A percentile compares a stretch with the other conserved stretches of the same genome.
These are phyloP conservation scores for Pulveroboletus sp. DNA, from an alignment of 768 basidiomycete species.

Conservation along the genomic window DNA sequence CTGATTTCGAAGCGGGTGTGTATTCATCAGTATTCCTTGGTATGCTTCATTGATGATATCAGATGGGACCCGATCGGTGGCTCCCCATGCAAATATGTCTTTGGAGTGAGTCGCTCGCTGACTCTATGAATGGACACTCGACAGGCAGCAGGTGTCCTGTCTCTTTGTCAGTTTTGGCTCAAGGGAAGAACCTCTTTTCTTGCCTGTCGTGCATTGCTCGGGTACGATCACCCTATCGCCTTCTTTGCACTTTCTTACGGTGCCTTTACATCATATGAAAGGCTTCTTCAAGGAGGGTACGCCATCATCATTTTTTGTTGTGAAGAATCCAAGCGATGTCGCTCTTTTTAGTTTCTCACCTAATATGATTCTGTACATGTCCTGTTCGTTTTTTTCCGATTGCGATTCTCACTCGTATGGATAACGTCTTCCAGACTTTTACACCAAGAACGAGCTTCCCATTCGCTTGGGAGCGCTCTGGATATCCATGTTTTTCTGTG, in stretches of 20 bases:
- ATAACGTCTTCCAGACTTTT: slow-evolving; percentile 34
- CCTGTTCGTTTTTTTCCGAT: slow-evolving; percentile 40
- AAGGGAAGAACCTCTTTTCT: slow-evolving; percentile 51
- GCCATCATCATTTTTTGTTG: slow-evolving; percentile 2
- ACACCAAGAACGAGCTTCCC: slow-evolving; percentile 53
- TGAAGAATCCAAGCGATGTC: background rate
- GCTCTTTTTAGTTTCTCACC: slow-evolving; percentile 44
- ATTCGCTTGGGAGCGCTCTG: slow-evolving; percentile 64
- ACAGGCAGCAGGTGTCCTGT: slow-evolving; percentile 34
- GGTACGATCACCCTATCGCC: slow-evolving; percentile 25
- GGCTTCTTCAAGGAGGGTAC: slow-evolving; percentile 44
- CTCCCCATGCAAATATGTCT: slow-evolving; percentile 57
- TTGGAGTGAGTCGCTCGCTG: slow-evolving; percentile 36
- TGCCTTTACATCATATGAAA: no score
- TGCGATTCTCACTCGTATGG: no score
- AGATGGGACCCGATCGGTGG: slow-evolving; percentile 65
- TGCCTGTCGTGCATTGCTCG: slow-evolving; percentile 45
- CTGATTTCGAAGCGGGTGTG: slow-evolving; percentile 56
- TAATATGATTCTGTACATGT: slow-evolving; percentile 59
- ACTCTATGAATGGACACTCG: background rate
- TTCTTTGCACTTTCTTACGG: background rate
- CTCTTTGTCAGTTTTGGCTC: slow-evolving; percentile 54
- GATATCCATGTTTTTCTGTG: slow-evolving; percentile 54
- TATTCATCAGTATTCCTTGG: background rate
- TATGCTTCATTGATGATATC: background rate